These are phyloP conservation scores for Chloromonas sp. DNA, from an alignment of 163 green algal genomes.

Conservation along the genomic window DNA sequence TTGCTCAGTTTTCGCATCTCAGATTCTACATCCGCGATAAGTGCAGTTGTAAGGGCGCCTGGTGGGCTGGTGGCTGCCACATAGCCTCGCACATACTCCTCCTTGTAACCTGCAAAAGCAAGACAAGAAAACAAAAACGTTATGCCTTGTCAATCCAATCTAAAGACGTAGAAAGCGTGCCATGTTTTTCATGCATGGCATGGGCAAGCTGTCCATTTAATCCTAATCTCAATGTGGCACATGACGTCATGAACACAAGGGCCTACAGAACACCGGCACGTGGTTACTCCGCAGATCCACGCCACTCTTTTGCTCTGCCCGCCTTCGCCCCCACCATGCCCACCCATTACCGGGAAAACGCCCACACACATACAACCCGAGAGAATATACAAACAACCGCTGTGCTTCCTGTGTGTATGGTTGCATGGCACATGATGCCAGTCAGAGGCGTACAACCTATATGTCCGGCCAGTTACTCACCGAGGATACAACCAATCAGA, in stretches of 20 bases:
- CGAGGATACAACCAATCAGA: slow-evolving; percentile 20
- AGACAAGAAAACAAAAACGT: not conserved
- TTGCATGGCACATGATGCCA: not conserved
- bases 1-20: not conserved
- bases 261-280: too few relatives aligned
- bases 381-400: not conserved
- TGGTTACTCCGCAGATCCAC: too few relatives aligned
- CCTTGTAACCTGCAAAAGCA: slow-evolving; percentile 18
- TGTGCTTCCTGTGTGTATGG: not conserved
- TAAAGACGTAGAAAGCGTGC: too few relatives aligned
- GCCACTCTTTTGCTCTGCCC: too few relatives aligned
- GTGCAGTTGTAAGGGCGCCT: not conserved
- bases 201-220: not conserved
- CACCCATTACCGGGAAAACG: not conserved
- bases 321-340: not conserved
- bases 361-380: not conserved
- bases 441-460: not conserved
- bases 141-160: not conserved
- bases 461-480: slow-evolving; percentile 1
- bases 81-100: slow-evolving; percentile 31
- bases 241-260: too few relatives aligned
- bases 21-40: not conserved
- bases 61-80: not conserved
- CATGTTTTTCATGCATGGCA: not conserved
- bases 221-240: not conserved